A percentile compares a stretch with the other conserved stretches of the same genome.
Conservation (phyloP, 148 eudicot species). For the Cornus suecica region DNA sequence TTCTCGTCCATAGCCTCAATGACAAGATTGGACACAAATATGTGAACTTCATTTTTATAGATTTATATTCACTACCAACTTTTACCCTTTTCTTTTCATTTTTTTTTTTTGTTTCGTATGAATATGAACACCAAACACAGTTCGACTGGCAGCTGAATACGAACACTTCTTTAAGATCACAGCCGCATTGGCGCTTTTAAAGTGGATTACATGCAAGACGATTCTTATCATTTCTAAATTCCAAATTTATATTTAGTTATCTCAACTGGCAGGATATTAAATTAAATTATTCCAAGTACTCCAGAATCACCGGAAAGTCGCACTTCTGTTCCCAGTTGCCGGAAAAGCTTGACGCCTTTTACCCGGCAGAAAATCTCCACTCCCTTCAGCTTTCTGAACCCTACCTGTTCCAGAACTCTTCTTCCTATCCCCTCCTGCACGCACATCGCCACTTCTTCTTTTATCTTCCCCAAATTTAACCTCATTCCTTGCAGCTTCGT, state of each 20-base stretch:
- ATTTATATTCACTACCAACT: no score
- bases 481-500: conserved; percentile 63
- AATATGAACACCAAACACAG: no score
- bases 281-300: not conserved
- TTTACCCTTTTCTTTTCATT: no score
- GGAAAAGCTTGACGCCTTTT: conserved; percentile 94
- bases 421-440: conserved; percentile 26
- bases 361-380: conserved; percentile 48
- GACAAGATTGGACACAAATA: no score
- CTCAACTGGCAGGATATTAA: not conserved
- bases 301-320: conserved; percentile 56
- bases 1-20: no score
- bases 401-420: conserved; percentile 22
- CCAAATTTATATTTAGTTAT: not conserved
- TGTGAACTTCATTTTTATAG: no score
- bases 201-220: no score
- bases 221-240: not conserved
- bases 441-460: not conserved
- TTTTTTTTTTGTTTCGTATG: no score
- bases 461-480: conserved; percentile 42
- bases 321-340: conserved; percentile 83
- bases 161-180: no score
- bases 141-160: no score
- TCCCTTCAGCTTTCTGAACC: conserved; percentile 32
- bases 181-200: no score